Percentiles rank a stretch among this genome's conserved stretches.
Evolutionary conservation across 345 rosid species (phyloP).

Genomic region (Murraya paniculata): DNA sequence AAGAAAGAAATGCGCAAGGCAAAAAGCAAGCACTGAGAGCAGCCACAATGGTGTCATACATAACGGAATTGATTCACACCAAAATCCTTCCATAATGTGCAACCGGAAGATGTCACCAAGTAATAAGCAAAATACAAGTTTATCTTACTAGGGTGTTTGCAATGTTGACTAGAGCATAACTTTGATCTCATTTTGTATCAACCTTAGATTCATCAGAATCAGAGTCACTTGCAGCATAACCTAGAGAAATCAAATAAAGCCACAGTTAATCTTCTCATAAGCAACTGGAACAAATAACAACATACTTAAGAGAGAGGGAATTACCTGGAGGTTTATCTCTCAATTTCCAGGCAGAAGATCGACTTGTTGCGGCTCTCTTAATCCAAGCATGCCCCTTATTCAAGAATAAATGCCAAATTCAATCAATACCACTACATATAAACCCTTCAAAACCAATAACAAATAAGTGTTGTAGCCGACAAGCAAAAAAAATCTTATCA

Average conservation of each 20-base stretch:
- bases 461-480: background rate
- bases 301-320: background rate
- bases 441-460: background rate
- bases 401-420: constrained; percentile 5
- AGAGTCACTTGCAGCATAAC: constrained; percentile 75
- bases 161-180: background rate
- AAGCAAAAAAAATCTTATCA: background rate
- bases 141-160: background rate
- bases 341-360: constrained; percentile 67
- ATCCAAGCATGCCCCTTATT: constrained; percentile 74
- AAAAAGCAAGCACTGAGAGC: background rate
- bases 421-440: background rate
- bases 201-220: constrained; percentile 50
- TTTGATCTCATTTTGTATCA: constrained; percentile 19
- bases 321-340: constrained; percentile 67
- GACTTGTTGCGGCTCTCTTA: constrained; percentile 55
- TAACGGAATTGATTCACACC: constrained; percentile 1
- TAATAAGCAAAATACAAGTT: background rate
- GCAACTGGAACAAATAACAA: background rate
- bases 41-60: background rate
- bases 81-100: background rate
- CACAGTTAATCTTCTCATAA: too few species aligned
- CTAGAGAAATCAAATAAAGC: constrained; percentile 23
- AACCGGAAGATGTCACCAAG: background rate
- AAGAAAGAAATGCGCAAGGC: background rate